Base-by-base conservation (phyloP, 2,329 filamentous ascomycete species). In the Trichoderma citrinoviride region DNA sequence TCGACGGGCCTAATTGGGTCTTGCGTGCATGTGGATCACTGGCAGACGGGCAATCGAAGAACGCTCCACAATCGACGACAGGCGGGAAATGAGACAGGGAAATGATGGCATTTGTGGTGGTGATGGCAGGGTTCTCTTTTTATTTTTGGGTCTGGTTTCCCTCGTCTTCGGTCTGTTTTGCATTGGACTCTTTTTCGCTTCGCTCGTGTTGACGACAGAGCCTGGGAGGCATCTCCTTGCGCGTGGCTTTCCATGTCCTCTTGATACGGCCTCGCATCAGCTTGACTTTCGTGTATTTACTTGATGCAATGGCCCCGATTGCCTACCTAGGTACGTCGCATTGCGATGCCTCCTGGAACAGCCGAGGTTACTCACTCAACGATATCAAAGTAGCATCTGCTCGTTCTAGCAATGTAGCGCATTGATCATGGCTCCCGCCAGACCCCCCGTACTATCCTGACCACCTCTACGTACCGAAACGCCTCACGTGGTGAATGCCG, bases 11-110 rank as follows among this genome's bases (percentile, higher is more conserved):
- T 53, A 65, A 57, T 57, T 58, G 33, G 61, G 60, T 46, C 60
- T 19, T 62, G 40, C 40, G 60, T 62, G 60, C 47, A 25, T 62
- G 60, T 62, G 60, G 60, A 54, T 54, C 60, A 53, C 49, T 62
- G 40, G 25, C 57, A 54, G 53, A 54, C 37, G 60, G 60, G 49
- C 60, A 62, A 62, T 62, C 60, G 60, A 62, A 25, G 49, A 44
- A 14, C 29, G 50, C 37, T 46, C 60, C 49, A 62, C 50, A 62
- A 44, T 62, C 60, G 40, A 62, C 60, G 60, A 46, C 60, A 62
- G 49, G 49, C 49, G 60, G 60, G 60, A 62, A 62, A 62, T 62
- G 60, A 62, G 49, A 54, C 60, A 43, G 43, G 60, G 41, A 50
- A 46, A 54, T 33, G 49, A 54, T 46, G 56, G 33, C 46, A 49